phyloP scores from a whole-genome alignment of 257 asterid genomes.

The Nicotiana knightiana region DNA sequence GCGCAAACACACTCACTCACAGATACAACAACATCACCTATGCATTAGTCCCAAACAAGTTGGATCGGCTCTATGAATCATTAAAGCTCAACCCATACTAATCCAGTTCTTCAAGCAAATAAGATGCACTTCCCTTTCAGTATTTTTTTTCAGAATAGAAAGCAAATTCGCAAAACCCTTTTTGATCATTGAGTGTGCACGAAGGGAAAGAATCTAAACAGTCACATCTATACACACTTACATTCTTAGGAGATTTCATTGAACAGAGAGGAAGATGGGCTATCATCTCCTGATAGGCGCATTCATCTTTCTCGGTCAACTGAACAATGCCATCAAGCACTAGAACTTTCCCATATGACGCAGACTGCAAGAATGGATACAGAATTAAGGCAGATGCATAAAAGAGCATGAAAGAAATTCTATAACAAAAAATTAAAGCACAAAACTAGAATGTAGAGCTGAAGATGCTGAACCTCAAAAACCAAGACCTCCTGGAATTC shows the following conservation, averaged over 20 bases:
- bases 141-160: neutral
- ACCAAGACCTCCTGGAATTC: conserved; percentile 89
- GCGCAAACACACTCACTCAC: neutral
- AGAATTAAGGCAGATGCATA: neutral
- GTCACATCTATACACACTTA: conserved; percentile 21
- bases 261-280: conserved; percentile 97
- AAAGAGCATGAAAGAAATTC: neutral
- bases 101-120: neutral
- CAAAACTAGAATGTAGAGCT: conserved; percentile 5
- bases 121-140: neutral
- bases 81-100: neutral
- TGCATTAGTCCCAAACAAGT: too few relatives aligned
- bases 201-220: neutral
- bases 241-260: conserved; percentile 70
- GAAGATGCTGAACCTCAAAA: conserved; percentile 64
- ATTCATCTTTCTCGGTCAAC: conserved; percentile 97
- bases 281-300: conserved; percentile 99
- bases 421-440: neutral
- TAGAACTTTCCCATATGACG: conserved; percentile 82
- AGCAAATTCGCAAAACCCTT: neutral
- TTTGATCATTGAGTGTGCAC: neutral
- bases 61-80: too few relatives aligned
- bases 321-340: conserved; percentile 96
- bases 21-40: too few relatives aligned
- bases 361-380: conserved; percentile 44